Conservation (phyloP, 2,329 filamentous ascomycete species). For the Herpotrichia juniperi region DNA sequence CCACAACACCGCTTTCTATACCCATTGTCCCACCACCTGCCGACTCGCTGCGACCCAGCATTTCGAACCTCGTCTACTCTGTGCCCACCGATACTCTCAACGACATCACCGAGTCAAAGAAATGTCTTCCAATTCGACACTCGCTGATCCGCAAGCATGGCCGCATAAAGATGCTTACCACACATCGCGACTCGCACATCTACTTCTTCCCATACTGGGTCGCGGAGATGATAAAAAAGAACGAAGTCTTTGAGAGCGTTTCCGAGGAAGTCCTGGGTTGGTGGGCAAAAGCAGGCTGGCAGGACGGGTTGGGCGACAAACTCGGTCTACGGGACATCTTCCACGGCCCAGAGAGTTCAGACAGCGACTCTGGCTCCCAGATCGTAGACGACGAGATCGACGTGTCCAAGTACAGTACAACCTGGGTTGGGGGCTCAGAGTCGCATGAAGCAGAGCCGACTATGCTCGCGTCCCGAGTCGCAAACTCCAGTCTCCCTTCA, state of each 20-base stretch:
- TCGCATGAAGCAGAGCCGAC: constrained; percentile 9
- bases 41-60: constrained; percentile 68
- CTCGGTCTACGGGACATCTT: constrained; percentile 74
- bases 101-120: constrained; percentile 78
- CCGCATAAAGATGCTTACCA: constrained; percentile 78
- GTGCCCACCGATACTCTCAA: constrained; percentile 90
- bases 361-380: constrained; percentile 39
- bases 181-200: constrained; percentile 88
- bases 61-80: constrained; percentile 82
- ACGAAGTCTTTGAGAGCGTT: constrained; percentile 84
- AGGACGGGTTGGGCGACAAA: constrained; percentile 78
- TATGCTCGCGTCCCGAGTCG: constrained; percentile 45
- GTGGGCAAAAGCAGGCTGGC: constrained; percentile 96
- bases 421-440: constrained; percentile 38
- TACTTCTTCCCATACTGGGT: constrained; percentile 95
- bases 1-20: constrained; percentile 70
- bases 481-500: constrained; percentile 33
- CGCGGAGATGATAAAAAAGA: constrained; percentile 78
- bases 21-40: constrained; percentile 64
- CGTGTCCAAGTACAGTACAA: constrained; percentile 60
- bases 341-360: constrained; percentile 52
- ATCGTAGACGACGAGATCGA: constrained; percentile 61
- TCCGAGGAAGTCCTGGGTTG: constrained; percentile 91
- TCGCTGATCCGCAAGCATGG: constrained; percentile 77
- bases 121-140: constrained; percentile 75